phyloP scores from a whole-genome alignment of 2,329 filamentous ascomycete species.

The Colletotrichum tropicicola region DNA sequence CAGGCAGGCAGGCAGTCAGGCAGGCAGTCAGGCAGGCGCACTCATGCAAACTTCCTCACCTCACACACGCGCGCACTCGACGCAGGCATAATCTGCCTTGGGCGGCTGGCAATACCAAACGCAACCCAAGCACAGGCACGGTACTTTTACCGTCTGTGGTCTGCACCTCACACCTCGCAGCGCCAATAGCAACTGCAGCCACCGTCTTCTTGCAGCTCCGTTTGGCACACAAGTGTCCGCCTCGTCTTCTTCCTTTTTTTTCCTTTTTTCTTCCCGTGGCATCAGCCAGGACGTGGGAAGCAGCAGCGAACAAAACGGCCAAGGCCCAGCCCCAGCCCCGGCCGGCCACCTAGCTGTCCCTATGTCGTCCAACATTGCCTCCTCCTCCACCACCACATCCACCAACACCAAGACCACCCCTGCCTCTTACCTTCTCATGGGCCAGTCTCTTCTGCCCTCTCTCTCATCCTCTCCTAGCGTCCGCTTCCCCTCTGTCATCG shows the following conservation, averaged over 20 bases:
- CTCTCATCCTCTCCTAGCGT: conserved; percentile 3
- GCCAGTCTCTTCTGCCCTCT: neutral
- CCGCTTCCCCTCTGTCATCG: conserved; percentile 15
- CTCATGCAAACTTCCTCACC: neutral
- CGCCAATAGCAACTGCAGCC: conserved; percentile 25
- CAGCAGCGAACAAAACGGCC: neutral
- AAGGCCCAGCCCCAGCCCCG: neutral
- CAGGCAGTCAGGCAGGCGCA: neutral
- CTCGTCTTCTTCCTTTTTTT: neutral
- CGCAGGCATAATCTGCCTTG: conserved; percentile 1
- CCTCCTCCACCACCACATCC: conserved; percentile 7
- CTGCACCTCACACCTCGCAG: neutral
- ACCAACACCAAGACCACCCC: conserved; percentile 19
- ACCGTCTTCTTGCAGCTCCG: neutral
- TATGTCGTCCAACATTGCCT: conserved; percentile 3
- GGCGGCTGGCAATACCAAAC: neutral
- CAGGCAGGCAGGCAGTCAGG: neutral
- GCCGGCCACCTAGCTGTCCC: too few relatives aligned
- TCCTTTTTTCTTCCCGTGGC: neutral
- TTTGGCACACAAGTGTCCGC: neutral
- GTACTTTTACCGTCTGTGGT: neutral
- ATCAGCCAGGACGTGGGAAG: neutral
- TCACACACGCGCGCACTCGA: neutral
- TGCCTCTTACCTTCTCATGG: conserved; percentile 16
- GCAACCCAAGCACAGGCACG: neutral